A percentile compares a stretch with the other conserved stretches of the same genome.
Evolutionary conservation across 2,329 filamentous ascomycete genomes (phyloP).

Genomic region (Fusarium begoniae): DNA sequence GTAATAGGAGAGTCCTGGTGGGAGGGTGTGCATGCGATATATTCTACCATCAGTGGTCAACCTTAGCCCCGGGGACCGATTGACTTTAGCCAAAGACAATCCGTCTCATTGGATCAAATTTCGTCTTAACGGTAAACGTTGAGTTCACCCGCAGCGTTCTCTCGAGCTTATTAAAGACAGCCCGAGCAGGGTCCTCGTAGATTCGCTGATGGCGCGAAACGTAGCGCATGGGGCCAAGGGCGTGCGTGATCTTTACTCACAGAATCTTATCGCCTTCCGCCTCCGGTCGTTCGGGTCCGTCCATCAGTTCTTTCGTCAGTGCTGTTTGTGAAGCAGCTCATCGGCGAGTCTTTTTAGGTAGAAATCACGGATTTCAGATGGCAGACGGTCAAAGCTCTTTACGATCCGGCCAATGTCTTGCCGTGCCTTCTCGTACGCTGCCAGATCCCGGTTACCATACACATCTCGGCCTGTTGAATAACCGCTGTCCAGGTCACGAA

Average conservation of each 20-base stretch:
- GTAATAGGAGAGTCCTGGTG: background rate
- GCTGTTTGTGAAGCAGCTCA: slow-evolving; percentile 61
- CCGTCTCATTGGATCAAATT: background rate
- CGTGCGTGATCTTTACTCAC: background rate
- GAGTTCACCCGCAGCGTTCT: background rate
- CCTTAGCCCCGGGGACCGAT: background rate
- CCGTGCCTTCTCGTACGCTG: slow-evolving; percentile 83
- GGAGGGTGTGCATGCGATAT: background rate
- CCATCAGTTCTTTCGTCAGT: slow-evolving; percentile 1
- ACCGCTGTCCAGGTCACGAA: slow-evolving; percentile 72
- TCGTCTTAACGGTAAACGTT: background rate
- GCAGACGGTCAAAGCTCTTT: slow-evolving; percentile 70
- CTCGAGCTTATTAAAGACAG: background rate
- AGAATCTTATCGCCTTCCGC: background rate
- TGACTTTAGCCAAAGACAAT: slow-evolving; percentile 3
- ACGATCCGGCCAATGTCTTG: slow-evolving; percentile 74
- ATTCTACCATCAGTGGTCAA: background rate
- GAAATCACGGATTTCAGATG: slow-evolving; percentile 74
- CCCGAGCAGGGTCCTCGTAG: background rate
- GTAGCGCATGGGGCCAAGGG: background rate
- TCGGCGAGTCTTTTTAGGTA: slow-evolving; percentile 77
- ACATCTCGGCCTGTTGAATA: slow-evolving; percentile 83
- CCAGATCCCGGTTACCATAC: slow-evolving; percentile 87
- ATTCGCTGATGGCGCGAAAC: background rate
- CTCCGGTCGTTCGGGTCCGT: background rate